Evolutionary conservation across 176 grass and related monocot species (phyloP).

Genomic region (Tillandsia leiboldiana): DNA sequence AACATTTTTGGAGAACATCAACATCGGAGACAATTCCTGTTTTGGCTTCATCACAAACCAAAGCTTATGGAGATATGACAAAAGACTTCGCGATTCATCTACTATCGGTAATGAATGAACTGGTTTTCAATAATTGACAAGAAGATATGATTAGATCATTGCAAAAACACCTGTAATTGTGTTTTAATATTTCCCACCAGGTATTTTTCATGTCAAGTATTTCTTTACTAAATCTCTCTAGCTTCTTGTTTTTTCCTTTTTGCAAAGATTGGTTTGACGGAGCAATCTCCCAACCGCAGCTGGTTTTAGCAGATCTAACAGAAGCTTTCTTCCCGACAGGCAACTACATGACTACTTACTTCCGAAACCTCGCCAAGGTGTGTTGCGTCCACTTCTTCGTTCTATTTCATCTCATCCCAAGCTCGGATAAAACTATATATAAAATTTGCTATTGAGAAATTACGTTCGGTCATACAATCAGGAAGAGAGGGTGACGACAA

Average conservation of each 20-base stretch:
- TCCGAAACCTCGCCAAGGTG: slow-evolving; percentile 85
- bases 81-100: slow-evolving; percentile 44
- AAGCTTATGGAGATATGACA: slow-evolving; percentile 87
- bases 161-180: not conserved
- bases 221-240: not conserved
- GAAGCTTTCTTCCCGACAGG: slow-evolving; percentile 83
- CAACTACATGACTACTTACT: slow-evolving; percentile 66
- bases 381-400: slow-evolving; percentile 11
- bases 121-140: not conserved
- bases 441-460: slow-evolving; percentile 2
- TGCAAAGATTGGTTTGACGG: slow-evolving; percentile 83
- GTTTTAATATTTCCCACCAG: not conserved
- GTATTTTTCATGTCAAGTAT: not conserved
- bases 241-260: slow-evolving; percentile 10
- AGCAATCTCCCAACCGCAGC: slow-evolving; percentile 81
- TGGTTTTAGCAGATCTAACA: slow-evolving; percentile 84
- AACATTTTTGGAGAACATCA: slow-evolving; percentile 77
- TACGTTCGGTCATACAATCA: slow-evolving; percentile 22
- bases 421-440: not conserved
- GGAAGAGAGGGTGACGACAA: slow-evolving; percentile 60
- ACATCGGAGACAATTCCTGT: slow-evolving; percentile 41
- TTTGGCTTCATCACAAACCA: slow-evolving; percentile 68
- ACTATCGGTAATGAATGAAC: slow-evolving; percentile 45
- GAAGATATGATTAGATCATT: no score
- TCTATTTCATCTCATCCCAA: not conserved